phyloP scores from a whole-genome alignment of 2,329 filamentous ascomycete species.

The Plectosphaerella sp. region DNA sequence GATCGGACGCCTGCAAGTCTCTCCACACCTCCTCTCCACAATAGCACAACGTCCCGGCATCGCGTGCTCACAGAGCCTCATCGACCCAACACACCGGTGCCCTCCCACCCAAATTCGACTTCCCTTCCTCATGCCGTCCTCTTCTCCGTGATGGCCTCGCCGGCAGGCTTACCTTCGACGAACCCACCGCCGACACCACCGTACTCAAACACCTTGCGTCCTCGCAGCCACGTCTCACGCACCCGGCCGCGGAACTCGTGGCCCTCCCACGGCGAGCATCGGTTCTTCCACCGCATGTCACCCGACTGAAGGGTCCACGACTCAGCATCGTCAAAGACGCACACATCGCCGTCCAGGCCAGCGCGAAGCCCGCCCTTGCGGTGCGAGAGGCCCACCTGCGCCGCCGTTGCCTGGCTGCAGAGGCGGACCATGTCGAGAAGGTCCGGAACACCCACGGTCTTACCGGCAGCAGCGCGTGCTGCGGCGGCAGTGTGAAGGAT shows the following conservation, averaged over 20 bases:
- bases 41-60: not conserved
- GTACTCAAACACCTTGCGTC: conserved; percentile 67
- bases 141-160: conserved; percentile 57
- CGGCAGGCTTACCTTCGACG: conserved; percentile 40
- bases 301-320: conserved; percentile 68
- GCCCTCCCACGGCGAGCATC: conserved; percentile 86
- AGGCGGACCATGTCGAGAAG: conserved; percentile 78
- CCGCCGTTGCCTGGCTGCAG: conserved; percentile 81
- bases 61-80: not conserved
- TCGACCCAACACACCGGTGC: not conserved
- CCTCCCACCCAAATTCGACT: not conserved
- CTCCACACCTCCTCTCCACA: not conserved
- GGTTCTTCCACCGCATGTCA: conserved; percentile 93
- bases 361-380: conserved; percentile 76
- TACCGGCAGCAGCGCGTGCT: conserved; percentile 48
- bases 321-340: conserved; percentile 83
- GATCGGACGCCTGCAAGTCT: not conserved
- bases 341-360: conserved; percentile 86
- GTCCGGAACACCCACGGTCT: conserved; percentile 34
- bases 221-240: conserved; percentile 79
- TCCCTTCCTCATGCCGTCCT: conserved; percentile 30
- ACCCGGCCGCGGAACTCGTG: conserved; percentile 74
- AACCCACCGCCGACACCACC: conserved; percentile 50
- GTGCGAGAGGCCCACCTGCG: conserved; percentile 79
- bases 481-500: conserved; percentile 80